Evolutionary conservation across 768 basidiomycete species (phyloP), one percentile per base, ranked within the genome.

Genomic region (Psilocybe cubensis): DNA sequence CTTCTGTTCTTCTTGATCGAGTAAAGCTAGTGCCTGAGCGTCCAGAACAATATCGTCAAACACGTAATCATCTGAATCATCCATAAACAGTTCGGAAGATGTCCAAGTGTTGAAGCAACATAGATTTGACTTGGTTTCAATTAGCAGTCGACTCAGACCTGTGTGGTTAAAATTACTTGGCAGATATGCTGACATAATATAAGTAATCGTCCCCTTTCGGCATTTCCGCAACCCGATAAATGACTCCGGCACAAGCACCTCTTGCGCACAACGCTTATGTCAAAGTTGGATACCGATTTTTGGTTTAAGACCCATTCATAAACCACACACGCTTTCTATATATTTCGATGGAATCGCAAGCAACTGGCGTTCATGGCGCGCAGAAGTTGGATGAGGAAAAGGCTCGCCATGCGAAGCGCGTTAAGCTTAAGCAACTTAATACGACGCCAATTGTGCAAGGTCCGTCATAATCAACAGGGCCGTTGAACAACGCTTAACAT

Each of bases 1-100:
- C 60, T 75, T 72, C 65, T 76, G 70, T 60, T 91, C 89, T 54
- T 80, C 80, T 53, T 79, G 74, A 61, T 89, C 87, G 18, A 91
- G 77, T 25, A 79, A 72, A 9, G 88, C 87, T 48, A 89, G 70
- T 0, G 83, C 78, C 58, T 81, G 74, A 50, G 83, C 86, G 65
- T 91, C 87, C 40, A 91, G 71, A 41, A 83, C 76, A 59, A 88
- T 74, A 53, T 86, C 86, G 68, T 88, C 87, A 62, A 78, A 75
- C 68, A 80, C 78, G 67, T 86, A 86, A 66, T 86, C 81, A 70
- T 90, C 90, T 27, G 81, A 84, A 72, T 82, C 82, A 63, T 81
- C 74, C 86, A 88, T 89, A 43, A 20, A 28, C 17, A 24, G 11
- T 42, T 59, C 8, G 24, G 18, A 7, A 12, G 12, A 12, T 44